These are phyloP conservation scores for Globisporangium abappressorium DNA, from an alignment of 352 stramenopile species.

Conservation along the genomic window DNA sequence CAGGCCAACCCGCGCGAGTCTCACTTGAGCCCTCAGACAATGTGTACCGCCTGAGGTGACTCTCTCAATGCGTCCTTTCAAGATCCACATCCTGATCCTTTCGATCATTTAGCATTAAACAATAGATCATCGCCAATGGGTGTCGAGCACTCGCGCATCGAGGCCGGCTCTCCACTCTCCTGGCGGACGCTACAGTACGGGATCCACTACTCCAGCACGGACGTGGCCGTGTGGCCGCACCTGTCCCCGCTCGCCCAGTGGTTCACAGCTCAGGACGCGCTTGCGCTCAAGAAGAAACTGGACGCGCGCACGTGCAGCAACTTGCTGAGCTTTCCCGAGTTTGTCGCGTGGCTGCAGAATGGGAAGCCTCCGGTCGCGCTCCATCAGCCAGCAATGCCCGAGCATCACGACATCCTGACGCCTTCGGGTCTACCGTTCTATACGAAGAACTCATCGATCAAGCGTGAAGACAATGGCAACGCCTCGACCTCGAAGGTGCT, in stretches of 20 bases:
- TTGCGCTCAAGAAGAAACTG: slow-evolving; percentile 32
- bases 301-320: slow-evolving; percentile 24
- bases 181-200: slow-evolving; percentile 36
- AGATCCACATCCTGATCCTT: not conserved
- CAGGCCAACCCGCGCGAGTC: no score
- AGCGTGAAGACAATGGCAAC: not conserved
- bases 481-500: slow-evolving; percentile 26
- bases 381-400: slow-evolving; percentile 11
- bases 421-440: slow-evolving; percentile 18
- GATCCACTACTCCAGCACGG: slow-evolving; percentile 45
- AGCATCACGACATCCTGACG: slow-evolving; percentile 46
- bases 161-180: slow-evolving; percentile 8
- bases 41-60: no score
- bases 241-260: slow-evolving; percentile 51
- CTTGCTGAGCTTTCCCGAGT: slow-evolving; percentile 44
- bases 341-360: slow-evolving; percentile 44
- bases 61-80: no score
- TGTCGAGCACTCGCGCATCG: slow-evolving; percentile 31
- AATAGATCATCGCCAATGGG: slow-evolving; percentile 25
- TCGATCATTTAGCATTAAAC: not conserved
- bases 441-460: not conserved
- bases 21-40: no score
- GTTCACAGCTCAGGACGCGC: slow-evolving; percentile 56
- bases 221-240: slow-evolving; percentile 64
- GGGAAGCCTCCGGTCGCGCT: not conserved